Percentiles rank a stretch among this genome's conserved stretches.
Conservation (phyloP, 129 eudicot species). For the Pseudognaphalium luteoalbum region DNA sequence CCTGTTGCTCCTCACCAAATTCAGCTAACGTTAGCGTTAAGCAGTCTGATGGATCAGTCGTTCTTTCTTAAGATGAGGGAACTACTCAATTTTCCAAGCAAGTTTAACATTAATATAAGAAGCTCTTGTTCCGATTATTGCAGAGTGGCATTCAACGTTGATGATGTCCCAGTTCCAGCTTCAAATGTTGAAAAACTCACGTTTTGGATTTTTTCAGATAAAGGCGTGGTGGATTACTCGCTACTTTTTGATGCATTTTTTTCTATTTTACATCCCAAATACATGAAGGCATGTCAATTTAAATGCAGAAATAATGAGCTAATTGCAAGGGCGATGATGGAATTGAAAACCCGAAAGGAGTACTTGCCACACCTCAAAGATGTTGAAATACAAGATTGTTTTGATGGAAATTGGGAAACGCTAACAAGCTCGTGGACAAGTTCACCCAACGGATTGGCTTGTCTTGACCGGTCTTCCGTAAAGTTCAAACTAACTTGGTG, state of each 20-base stretch:
- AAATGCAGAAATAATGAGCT: background rate
- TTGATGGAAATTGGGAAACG: no score
- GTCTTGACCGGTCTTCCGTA: no score
- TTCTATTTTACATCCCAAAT: background rate
- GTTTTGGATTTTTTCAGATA: background rate
- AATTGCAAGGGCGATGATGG: no score
- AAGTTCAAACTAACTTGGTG: no score
- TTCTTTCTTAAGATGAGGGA: background rate
- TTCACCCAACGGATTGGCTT: no score
- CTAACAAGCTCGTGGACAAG: no score
- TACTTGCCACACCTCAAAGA: no score
- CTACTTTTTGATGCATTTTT: background rate
- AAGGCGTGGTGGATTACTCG: background rate
- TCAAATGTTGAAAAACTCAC: background rate
- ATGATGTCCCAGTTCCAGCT: background rate
- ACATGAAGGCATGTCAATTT: background rate
- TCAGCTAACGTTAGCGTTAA: no score
- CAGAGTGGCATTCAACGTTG: background rate
- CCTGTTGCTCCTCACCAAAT: background rate
- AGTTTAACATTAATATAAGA: background rate
- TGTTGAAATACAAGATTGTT: no score
- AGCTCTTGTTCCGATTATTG: background rate
- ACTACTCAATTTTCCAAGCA: background rate
- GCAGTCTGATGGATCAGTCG: no score
- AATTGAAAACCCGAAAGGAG: no score